Base-by-base conservation (phyloP, 2,329 filamentous ascomycete species). In the Venturia effusa region DNA sequence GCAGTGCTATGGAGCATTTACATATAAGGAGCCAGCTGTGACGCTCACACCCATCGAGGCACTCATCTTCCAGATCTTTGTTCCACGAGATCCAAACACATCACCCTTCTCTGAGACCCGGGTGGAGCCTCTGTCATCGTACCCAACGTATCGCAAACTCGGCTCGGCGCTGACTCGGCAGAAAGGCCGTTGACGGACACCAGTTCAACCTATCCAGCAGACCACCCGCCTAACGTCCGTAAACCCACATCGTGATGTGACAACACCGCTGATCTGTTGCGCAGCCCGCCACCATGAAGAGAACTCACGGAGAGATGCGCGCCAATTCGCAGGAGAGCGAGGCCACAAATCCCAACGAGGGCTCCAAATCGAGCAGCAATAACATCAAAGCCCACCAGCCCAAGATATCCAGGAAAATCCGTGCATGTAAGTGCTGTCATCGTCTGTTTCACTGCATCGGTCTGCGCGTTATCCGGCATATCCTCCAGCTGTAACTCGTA, bases 351-450 rank as follows among this genome's bases (percentile, higher is more conserved):
- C 27, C 51, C 27, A 57, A 34, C 27, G 51, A 34, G 24, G n/a
- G 17, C 54, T 7, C 55, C 1, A 64, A 61, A 30, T 30, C 40
- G 19, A 62, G 63, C 37, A 45, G 34, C 34, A 43, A 41, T 19
- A 10, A 1, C 1, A 13, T 43, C 22, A 64, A 57, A 43, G n/a
- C 45, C 41, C 61, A 65, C 32, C 64, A 65, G 37, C 64, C 61
- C 13, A 64, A 64, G 37, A 65, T 64, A 54, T 65, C 61, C n/a
- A 34, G 64, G 37, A 65, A 65, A 45, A 65, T 65, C 39, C 64
- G 64, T 17, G 64, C 64, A 3, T 65, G 64, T 65, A 61, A 65
- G 64, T 65, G 27, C 30, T 34, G 27, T 34, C 19, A 10, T 60
- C 24, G 4, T 24, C n/a, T 60, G 19, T 15, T 32, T 37, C 24